Evolutionary conservation across 306 rosid genomes (phyloP), one percentile per base, ranked within the genome.

Genomic region (Crataegus laevigata): DNA sequence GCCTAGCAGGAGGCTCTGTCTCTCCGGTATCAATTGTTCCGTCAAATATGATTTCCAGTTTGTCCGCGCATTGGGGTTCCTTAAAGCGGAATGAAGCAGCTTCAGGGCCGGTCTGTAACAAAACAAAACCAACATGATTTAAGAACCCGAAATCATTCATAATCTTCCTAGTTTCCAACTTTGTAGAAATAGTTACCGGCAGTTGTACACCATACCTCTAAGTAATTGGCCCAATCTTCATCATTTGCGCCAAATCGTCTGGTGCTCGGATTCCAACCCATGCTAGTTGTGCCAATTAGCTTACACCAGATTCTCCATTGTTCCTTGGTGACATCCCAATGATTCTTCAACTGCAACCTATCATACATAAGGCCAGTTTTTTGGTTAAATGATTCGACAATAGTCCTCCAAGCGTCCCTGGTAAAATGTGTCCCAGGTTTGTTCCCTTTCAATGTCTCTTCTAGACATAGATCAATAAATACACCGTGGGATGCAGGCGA

Each of bases 401-500:
- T 88, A 72, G 84, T 90, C 78, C 66, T 87, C 93, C 96, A 90
- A 78, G 91, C 93, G 59, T 86, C 90, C 86, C 75, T 88, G 1
- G 85, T 90, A 82, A 90, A 90, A 90, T 88, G 87, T 50, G 89
- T 83, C 67, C 87, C 80, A 0, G 91, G 93, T 70, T 88, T 90
- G 73, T 88, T 88, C 77, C 96, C 93, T 77, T 87, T 83, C 43
- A 88, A 71, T 28, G 87, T 85, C 88, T 88, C 90, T 72, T 87
- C 88, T 75, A 90, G 72, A 75, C 88, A 90, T 74, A 86, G 69
- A 77, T 88, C 91, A 77, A 90, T 47, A 62, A 90, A 90, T 69
- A 74, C 81, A 82, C 77, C 66, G 74, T 90, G 96, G 76, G 82
- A 22, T 25, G 67, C 62, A 66, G 91, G 90, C 45, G 86, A 75